Evolutionary conservation across 768 basidiomycete genomes (phyloP).

Genomic region (Gymnopilus junonius): DNA sequence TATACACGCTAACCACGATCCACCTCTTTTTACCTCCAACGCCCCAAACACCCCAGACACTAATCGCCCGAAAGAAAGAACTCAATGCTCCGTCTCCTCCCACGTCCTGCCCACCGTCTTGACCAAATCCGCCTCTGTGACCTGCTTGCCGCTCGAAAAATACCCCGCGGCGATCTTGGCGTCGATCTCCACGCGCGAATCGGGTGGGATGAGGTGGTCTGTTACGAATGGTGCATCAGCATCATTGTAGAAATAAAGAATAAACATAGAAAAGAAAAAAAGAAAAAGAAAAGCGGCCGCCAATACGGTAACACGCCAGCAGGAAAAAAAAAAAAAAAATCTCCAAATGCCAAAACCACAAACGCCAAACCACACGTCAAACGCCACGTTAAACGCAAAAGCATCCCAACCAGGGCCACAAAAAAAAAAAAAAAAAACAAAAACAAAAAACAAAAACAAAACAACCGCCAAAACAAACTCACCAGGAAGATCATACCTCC

Average conservation of each 20-base stretch:
- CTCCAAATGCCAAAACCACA: no score
- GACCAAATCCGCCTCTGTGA: constrained; percentile 77
- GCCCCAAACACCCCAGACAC: not conserved
- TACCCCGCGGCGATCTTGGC: constrained; percentile 97
- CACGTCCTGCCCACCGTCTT: constrained; percentile 89
- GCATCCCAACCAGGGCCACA: not conserved
- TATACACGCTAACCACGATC: no score
- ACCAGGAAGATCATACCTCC: constrained; percentile 89
- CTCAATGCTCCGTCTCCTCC: constrained; percentile 86
- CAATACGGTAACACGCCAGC: not conserved
- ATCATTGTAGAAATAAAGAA: not conserved
- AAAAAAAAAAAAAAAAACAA: not conserved
- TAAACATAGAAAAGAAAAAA: not conserved
- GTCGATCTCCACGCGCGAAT: constrained; percentile 92
- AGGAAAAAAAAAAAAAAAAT: not conserved
- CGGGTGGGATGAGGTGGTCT: constrained; percentile 89
- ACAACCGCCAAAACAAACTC: constrained; percentile 21
- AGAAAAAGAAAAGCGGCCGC: no score
- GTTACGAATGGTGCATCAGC: no score
- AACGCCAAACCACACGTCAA: no score
- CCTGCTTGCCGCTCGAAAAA: constrained; percentile 78
- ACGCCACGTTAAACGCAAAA: no score
- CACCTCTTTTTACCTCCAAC: no score
- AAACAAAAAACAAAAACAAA: not conserved
- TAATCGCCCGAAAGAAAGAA: not conserved